phyloP scores from a whole-genome alignment of 202 grass and related monocot genomes.

The Panicum hallii region DNA sequence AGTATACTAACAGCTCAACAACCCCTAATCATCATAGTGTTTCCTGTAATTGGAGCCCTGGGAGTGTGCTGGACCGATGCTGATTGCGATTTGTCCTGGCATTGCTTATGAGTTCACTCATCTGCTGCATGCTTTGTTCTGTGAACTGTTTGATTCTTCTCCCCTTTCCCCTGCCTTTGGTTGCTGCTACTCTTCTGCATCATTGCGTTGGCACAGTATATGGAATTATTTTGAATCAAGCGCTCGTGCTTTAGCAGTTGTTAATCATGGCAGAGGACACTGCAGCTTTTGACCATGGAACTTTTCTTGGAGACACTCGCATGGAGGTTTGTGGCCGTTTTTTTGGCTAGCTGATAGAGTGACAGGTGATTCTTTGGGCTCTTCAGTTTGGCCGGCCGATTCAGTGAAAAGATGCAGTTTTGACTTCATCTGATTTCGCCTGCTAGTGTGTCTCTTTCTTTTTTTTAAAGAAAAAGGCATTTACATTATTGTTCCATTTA shows the following conservation, averaged over 20 bases:
- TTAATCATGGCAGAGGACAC: slow-evolving; percentile 31
- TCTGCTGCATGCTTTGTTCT: slow-evolving; percentile 1
- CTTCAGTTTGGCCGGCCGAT: not conserved
- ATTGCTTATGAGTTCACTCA: slow-evolving; percentile 40
- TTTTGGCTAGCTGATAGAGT: not conserved
- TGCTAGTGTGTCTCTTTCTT: not conserved
- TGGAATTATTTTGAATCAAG: slow-evolving; percentile 28
- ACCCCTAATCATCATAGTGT: slow-evolving; percentile 53
- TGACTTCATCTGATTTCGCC: not conserved
- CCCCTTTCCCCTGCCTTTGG: slow-evolving; percentile 35
- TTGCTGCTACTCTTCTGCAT: slow-evolving; percentile 48
- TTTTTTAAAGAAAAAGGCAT: too few relatives aligned
- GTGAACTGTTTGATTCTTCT: slow-evolving; percentile 23
- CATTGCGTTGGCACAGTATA: slow-evolving; percentile 18
- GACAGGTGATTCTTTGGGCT: not conserved
- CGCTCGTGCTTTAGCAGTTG: slow-evolving; percentile 34
- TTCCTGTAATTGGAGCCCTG: slow-evolving; percentile 43
- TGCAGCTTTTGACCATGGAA: slow-evolving; percentile 35
- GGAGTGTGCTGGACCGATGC: slow-evolving; percentile 41
- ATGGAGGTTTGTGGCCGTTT: not conserved
- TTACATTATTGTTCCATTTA: not conserved
- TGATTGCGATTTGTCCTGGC: slow-evolving; percentile 57
- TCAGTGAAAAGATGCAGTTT: slow-evolving; percentile 24
- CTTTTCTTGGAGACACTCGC: slow-evolving; percentile 20
- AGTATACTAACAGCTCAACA: slow-evolving; percentile 51